phyloP scores from a whole-genome alignment of 2,329 filamentous ascomycete species.

The Claviceps digitariae region DNA sequence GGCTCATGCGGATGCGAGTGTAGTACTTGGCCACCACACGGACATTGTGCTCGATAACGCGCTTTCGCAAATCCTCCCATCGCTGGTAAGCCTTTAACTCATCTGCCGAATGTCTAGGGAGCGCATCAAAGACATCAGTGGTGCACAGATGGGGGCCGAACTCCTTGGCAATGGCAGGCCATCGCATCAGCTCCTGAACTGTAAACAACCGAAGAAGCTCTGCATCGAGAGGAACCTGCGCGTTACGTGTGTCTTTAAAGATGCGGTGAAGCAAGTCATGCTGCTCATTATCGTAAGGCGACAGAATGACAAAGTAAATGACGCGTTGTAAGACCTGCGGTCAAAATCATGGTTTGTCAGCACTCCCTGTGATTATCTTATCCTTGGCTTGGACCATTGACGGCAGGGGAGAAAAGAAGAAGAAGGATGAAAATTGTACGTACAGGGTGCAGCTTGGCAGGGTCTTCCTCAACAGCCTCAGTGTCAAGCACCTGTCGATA shows the following conservation, averaged over 20 bases:
- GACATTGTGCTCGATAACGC: slow-evolving; percentile 98
- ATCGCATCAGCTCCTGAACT: slow-evolving; percentile 92
- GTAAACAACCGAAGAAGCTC: slow-evolving; percentile 90
- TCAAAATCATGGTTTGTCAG: neutral
- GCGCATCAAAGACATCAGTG: slow-evolving; percentile 78
- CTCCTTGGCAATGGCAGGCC: slow-evolving; percentile 81
- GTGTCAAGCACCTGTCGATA: slow-evolving; percentile 96
- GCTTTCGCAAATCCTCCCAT: slow-evolving; percentile 93
- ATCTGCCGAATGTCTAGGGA: slow-evolving; percentile 51
- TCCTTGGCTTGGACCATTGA: neutral
- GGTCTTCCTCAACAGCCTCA: slow-evolving; percentile 83
- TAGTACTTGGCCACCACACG: slow-evolving; percentile 98
- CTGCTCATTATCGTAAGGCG: slow-evolving; percentile 96
- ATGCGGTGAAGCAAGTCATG: slow-evolving; percentile 93
- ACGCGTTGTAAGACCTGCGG: slow-evolving; percentile 86
- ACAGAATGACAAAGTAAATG: slow-evolving; percentile 94
- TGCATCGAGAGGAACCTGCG: slow-evolving; percentile 64
- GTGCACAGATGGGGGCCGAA: slow-evolving; percentile 79
- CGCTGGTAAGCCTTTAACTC: slow-evolving; percentile 70
- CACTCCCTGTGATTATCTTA: no score
- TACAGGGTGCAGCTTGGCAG: slow-evolving; percentile 73
- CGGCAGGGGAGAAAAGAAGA: neutral
- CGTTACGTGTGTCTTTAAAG: slow-evolving; percentile 69
- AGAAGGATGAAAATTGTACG: slow-evolving; percentile 15
- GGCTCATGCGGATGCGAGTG: slow-evolving; percentile 86